These are phyloP conservation scores for Fusarium siculi DNA, from an alignment of 2,329 filamentous ascomycete genomes.

Conservation along the genomic window DNA sequence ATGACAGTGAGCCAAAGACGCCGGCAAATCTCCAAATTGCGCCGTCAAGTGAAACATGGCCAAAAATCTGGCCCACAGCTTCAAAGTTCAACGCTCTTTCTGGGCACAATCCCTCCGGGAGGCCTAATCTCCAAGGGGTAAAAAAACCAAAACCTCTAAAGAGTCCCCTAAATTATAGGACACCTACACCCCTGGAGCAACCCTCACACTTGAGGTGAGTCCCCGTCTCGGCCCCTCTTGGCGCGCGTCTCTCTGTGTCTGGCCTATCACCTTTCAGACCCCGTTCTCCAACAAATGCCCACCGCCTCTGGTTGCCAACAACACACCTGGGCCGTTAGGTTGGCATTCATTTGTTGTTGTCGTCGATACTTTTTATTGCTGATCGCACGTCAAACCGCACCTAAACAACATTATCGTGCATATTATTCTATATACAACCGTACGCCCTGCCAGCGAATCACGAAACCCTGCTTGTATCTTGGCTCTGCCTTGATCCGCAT, in stretches of 20 bases:
- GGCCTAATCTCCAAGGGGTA: conserved; percentile 11
- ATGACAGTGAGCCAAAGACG: neutral
- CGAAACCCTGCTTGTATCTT: conserved; percentile 23
- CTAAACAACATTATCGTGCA: conserved; percentile 28
- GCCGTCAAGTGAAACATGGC: neutral
- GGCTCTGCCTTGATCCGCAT: conserved; percentile 27
- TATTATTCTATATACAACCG: conserved; percentile 2
- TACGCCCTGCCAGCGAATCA: conserved; percentile 34
- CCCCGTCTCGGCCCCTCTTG: conserved; percentile 30
- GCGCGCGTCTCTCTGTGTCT: conserved; percentile 30
- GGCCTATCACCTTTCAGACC: conserved; percentile 36
- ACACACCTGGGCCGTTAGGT: conserved; percentile 11
- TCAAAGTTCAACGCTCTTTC: neutral
- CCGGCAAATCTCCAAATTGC: conserved; percentile 25
- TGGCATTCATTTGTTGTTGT: conserved; percentile 36
- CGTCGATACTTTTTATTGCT: conserved; percentile 33
- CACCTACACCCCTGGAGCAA: conserved; percentile 7
- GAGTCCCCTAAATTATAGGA: conserved; percentile 33
- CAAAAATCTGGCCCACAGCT: conserved; percentile 4
- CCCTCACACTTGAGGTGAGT: conserved; percentile 9
- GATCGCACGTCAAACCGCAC: conserved; percentile 33
- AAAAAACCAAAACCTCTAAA: conserved; percentile 10
- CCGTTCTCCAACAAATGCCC: conserved; percentile 31
- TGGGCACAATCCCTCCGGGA: neutral
- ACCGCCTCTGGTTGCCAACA: conserved; percentile 39